Base-by-base conservation (phyloP, 2,329 filamentous ascomycete genomes). In the Fusarium pseudocircinatum region DNA sequence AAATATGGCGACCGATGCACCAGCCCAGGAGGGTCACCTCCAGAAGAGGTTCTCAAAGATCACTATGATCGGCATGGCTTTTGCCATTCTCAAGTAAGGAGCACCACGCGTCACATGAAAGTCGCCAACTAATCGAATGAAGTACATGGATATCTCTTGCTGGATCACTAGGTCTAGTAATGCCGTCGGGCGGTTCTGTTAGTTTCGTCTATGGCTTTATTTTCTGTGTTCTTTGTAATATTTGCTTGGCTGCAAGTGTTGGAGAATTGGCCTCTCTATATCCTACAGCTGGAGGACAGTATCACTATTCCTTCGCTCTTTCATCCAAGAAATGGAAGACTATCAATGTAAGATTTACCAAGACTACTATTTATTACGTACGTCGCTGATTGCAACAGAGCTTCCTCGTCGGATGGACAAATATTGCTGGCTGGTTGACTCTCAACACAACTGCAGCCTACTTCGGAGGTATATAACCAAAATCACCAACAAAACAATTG, bases 341-440 rank as follows among this genome's bases (percentile, higher is more conserved):
- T n/a, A 65, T 77, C 0, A 81, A 82, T 76, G 83, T 83, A 52
- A 46, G 75, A 26, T 13, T 60, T 18, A 11, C 16, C 11, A 4
- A 28, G 9, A 20, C 36, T 39, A 8, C 7, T 10, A 16, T 15
- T 22, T 1, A 18, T 26, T 1, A 18, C n/a, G 9, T 1, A 4
- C 6, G 8, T 3, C 32, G 9, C 69, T 75, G 22, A 75, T 36
- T 6, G 20, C 1, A 40, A 22, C 28, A 84, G 81, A 84, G 83
- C 74, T 85, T 86, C 58, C 81, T 82, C 65, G 81, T 84, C 24
- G 83, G 84, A 32, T 85, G 84, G 84, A 82, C 81, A 24, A 85
- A 82, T 53, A 85, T 85, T 58, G 80, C 81, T 22, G 84, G 84
- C 9, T 86, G 84, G 84, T 78, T 86, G 6, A 84, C 81, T 9